Conservation (phyloP, 176 grass and related monocot species). For the Triticum timopheevii region DNA sequence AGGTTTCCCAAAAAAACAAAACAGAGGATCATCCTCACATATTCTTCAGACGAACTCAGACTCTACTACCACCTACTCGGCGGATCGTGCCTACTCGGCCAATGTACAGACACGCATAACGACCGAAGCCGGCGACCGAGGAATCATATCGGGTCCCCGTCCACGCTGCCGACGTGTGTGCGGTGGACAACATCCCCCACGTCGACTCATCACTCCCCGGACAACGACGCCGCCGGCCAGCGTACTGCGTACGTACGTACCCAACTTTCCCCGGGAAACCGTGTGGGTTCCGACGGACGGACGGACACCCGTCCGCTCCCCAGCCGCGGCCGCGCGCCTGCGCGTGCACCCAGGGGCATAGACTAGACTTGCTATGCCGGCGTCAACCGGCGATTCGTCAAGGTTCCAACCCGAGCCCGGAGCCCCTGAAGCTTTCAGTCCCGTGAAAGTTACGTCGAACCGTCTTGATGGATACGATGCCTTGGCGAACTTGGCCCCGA, state of each 20-base stretch:
- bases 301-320: not conserved
- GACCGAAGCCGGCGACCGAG: not conserved
- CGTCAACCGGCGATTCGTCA: not conserved
- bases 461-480: not conserved
- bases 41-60: not conserved
- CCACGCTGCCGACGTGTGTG: not conserved
- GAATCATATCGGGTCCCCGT: not conserved
- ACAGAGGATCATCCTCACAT: not conserved
- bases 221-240: slow-evolving; percentile 21
- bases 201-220: not conserved
- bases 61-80: not conserved
- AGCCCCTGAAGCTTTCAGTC: not conserved
- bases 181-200: not conserved
- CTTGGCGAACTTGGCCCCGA: not conserved
- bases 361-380: not conserved
- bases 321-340: too few relatives aligned
- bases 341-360: too few relatives aligned
- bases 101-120: not conserved
- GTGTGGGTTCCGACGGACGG: not conserved
- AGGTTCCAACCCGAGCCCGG: not conserved
- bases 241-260: not conserved
- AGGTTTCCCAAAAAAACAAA: too few relatives aligned
- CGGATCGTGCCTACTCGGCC: not conserved
- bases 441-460: not conserved
- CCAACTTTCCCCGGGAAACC: too few relatives aligned